Evolutionary conservation across 2,329 filamentous ascomycete genomes (phyloP).

Genomic region (Talaromyces funiculosus): DNA sequence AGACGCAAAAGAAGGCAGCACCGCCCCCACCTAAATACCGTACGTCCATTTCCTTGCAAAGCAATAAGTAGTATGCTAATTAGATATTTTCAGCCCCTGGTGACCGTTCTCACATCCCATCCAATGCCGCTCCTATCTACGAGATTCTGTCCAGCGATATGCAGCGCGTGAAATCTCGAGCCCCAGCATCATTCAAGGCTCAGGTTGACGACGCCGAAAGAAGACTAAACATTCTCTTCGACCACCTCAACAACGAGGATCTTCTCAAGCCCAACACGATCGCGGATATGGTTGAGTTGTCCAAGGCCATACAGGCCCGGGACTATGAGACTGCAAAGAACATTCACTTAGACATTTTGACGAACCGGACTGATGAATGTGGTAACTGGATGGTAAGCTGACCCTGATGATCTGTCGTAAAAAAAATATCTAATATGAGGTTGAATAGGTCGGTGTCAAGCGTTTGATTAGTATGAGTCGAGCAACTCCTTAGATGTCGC

Average conservation of each 20-base stretch:
- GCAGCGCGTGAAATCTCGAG: conserved; percentile 78
- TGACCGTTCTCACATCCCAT: conserved; percentile 83
- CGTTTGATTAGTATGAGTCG: conserved; percentile 74
- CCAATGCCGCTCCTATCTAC: conserved; percentile 68
- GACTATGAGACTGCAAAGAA: conserved; percentile 63
- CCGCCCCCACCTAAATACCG: conserved; percentile 62
- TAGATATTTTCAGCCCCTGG: conserved; percentile 50
- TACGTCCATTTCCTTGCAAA: conserved; percentile 34
- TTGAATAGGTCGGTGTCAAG: conserved; percentile 63
- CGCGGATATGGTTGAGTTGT: conserved; percentile 44
- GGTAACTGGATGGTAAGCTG: conserved; percentile 77
- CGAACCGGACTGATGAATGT: conserved; percentile 72
- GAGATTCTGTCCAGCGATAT: conserved; percentile 79
- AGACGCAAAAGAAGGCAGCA: conserved; percentile 40
- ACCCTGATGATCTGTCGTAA: not conserved
- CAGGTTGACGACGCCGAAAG: conserved; percentile 95
- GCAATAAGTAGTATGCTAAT: conserved; percentile 13
- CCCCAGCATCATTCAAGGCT: conserved; percentile 76
- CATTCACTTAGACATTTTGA: conserved; percentile 69
- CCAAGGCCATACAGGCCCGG: conserved; percentile 61
- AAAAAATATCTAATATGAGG: not conserved
- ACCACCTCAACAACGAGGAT: conserved; percentile 94
- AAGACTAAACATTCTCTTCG: conserved; percentile 86
- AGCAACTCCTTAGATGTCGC: conserved; percentile 53
- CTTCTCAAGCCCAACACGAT: conserved; percentile 70